A percentile compares a stretch with the other conserved stretches of the same genome.
phyloP scores from a whole-genome alignment of 352 stramenopile species.

The Phytophthora syringae region DNA sequence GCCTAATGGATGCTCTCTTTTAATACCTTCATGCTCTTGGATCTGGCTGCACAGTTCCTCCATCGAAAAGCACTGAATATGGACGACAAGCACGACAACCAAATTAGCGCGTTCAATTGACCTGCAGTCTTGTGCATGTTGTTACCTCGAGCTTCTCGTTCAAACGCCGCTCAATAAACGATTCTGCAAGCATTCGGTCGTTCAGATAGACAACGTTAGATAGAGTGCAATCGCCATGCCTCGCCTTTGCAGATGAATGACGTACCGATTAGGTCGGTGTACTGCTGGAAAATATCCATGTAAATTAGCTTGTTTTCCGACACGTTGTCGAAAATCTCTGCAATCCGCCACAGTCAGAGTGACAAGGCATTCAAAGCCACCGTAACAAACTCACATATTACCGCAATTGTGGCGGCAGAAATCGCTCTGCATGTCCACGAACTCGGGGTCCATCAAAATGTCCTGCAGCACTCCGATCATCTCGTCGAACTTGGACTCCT shows the following conservation, averaged over 20 bases:
- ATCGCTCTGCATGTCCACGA: slow-evolving; percentile 78
- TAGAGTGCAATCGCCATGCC: not conserved
- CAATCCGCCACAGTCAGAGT: not conserved
- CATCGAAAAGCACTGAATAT: slow-evolving; percentile 77
- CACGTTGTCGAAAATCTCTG: slow-evolving; percentile 86
- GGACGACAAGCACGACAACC: not conserved
- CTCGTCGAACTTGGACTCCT: slow-evolving; percentile 80
- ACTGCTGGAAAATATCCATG: slow-evolving; percentile 81
- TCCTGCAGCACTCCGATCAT: slow-evolving; percentile 85
- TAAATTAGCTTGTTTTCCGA: slow-evolving; percentile 89
- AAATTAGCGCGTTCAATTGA: too few relatives aligned
- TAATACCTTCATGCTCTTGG: slow-evolving; percentile 78
- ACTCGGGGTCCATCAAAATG: slow-evolving; percentile 80
- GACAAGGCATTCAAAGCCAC: not conserved
- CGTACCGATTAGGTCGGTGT: slow-evolving; percentile 80
- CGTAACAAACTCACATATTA: slow-evolving; percentile 34
- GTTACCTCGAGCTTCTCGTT: slow-evolving; percentile 70
- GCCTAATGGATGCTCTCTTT: not conserved
- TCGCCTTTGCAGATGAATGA: not conserved
- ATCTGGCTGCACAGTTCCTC: slow-evolving; percentile 81
- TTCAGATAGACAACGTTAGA: slow-evolving; percentile 16
- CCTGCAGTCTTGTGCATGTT: not conserved
- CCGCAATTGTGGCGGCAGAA: slow-evolving; percentile 85
- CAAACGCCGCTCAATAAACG: slow-evolving; percentile 70
- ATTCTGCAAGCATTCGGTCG: slow-evolving; percentile 41